These are phyloP conservation scores for Candida oleophila DNA, from an alignment of 805 yeast species.

Conservation along the genomic window DNA sequence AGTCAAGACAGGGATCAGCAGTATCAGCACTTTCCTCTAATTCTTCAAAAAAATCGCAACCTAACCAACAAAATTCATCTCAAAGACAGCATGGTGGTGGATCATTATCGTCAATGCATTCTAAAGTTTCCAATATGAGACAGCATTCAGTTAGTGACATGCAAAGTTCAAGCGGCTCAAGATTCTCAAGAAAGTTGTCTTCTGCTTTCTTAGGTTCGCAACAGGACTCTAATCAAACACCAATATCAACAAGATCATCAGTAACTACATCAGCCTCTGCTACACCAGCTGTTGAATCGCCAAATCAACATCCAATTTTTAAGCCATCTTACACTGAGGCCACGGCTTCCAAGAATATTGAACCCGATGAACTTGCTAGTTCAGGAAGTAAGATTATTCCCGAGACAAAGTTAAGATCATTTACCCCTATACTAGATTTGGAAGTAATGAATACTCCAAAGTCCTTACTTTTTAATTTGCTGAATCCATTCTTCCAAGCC, in stretches of 20 bases:
- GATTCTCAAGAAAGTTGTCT: neutral
- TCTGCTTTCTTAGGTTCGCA: neutral
- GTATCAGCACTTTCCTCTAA: neutral
- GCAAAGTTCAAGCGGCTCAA: neutral
- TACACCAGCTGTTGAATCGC: neutral
- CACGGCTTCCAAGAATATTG: neutral
- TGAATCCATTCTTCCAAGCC: constrained; percentile 27
- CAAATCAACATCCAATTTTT: neutral
- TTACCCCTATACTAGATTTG: constrained; percentile 20
- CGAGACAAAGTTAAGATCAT: constrained; percentile 12
- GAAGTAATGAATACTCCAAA: constrained; percentile 24
- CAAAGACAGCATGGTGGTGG: neutral
- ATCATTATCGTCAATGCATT: neutral
- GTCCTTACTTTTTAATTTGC: constrained; percentile 18
- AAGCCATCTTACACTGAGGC: neutral
- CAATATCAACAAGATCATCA: neutral
- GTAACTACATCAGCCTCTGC: neutral
- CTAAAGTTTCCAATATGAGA: neutral
- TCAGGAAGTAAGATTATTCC: neutral
- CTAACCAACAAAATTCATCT: neutral
- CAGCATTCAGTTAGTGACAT: neutral
- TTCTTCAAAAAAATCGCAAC: neutral
- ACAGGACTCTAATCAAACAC: neutral
- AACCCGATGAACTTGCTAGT: neutral
- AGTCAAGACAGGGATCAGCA: neutral